A percentile compares a stretch with the other conserved stretches of the same genome.
Conservation (phyloP, 345 rosid species). For the Hibiscus mutabilis region DNA sequence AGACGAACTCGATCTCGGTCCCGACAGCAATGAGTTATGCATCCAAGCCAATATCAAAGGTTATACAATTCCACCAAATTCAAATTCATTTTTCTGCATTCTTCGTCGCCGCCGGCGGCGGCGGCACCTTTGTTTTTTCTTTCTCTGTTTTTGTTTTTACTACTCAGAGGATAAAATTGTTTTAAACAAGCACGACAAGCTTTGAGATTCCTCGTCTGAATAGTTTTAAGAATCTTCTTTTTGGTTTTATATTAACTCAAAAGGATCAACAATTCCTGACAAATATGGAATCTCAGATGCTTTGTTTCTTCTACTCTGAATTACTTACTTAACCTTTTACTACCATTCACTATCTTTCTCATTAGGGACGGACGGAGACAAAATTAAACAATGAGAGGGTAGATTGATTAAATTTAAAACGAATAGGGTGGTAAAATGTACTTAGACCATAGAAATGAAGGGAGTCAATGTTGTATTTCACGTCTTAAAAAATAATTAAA, state of each 20-base stretch:
- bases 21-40: conserved; percentile 33
- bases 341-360: neutral
- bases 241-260: neutral
- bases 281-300: neutral
- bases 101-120: neutral
- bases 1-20: conserved; percentile 37
- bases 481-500: too few relatives aligned
- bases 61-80: neutral
- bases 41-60: conserved; percentile 60
- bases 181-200: neutral
- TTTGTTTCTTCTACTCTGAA: neutral
- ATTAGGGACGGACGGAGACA: too few relatives aligned
- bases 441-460: too few relatives aligned
- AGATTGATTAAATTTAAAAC: too few relatives aligned
- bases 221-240: neutral
- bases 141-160: neutral
- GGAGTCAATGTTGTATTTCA: too few relatives aligned
- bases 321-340: too few relatives aligned
- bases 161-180: neutral
- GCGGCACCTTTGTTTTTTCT: neutral
- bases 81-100: neutral
- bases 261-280: neutral
- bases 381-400: too few relatives aligned
- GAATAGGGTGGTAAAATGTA: too few relatives aligned
- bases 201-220: neutral